Conservation (phyloP, 371 early-diverging fungal genomes). For the Gilbertella persicaria region DNA sequence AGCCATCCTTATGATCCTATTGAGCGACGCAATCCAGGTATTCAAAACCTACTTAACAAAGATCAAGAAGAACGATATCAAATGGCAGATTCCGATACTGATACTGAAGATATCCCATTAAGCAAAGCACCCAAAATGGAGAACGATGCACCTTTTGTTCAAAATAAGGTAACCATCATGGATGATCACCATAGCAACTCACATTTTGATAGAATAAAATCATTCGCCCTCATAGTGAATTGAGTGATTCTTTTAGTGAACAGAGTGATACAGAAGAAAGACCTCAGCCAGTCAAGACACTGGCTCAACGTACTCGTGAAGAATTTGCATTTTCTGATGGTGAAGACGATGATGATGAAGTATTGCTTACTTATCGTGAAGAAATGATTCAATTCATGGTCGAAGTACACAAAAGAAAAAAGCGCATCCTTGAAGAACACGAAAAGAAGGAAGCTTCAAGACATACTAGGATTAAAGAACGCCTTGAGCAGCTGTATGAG, state of each 20-base stretch:
- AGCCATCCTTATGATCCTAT: slow-evolving; percentile 5
- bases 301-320: slow-evolving; percentile 23
- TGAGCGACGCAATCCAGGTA: slow-evolving; percentile 25
- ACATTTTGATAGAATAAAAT: neutral
- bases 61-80: slow-evolving; percentile 29
- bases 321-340: slow-evolving; percentile 28
- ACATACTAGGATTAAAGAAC: slow-evolving; percentile 32
- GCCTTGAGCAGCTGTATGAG: slow-evolving; percentile 38
- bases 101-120: slow-evolving; percentile 37
- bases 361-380: slow-evolving; percentile 30
- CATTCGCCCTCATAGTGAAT: slow-evolving; percentile 4
- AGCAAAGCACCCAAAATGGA: slow-evolving; percentile 10
- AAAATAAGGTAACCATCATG: neutral
- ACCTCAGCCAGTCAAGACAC: slow-evolving; percentile 9
- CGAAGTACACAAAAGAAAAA: slow-evolving; percentile 34
- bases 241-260: slow-evolving; percentile 23
- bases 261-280: slow-evolving; percentile 26
- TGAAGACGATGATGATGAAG: slow-evolving; percentile 40
- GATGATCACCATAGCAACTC: neutral
- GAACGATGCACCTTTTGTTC: neutral
- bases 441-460: slow-evolving; percentile 45
- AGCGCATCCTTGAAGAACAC: slow-evolving; percentile 41
- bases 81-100: slow-evolving; percentile 45
- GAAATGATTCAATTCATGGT: slow-evolving; percentile 53
- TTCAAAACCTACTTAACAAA: slow-evolving; percentile 37